phyloP scores from a whole-genome alignment of 257 asterid genomes.

The Buddleja alternifolia region DNA sequence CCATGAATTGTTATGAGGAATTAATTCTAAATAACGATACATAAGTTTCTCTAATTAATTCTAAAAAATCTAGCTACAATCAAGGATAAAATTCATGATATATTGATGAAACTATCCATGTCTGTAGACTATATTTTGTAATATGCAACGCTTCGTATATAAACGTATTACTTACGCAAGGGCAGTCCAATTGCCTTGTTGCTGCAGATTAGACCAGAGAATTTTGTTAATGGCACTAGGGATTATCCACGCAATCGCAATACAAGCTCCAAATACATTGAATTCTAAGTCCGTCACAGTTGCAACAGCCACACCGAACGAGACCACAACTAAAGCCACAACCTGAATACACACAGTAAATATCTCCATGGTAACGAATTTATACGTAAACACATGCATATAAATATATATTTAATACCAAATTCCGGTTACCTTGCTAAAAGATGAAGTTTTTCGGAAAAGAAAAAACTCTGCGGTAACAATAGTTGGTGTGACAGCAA shows the following conservation, averaged over 20 bases:
- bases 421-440: slow-evolving; percentile 48
- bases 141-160: no score
- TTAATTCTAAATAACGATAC: no score
- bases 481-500: slow-evolving; percentile 90
- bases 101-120: no score
- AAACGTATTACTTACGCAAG: slow-evolving; percentile 78
- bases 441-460: slow-evolving; percentile 55
- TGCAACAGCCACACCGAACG: slow-evolving; percentile 85
- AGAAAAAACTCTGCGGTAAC: slow-evolving; percentile 76
- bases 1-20: no score
- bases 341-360: slow-evolving; percentile 46
- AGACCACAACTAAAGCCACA: slow-evolving; percentile 64
- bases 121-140: no score
- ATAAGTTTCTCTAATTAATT: no score
- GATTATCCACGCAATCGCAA: slow-evolving; percentile 79
- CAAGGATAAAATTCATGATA: no score
- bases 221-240: slow-evolving; percentile 86
- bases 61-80: no score
- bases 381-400: background rate
- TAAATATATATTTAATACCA: no score
- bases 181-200: slow-evolving; percentile 89
- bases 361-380: background rate
- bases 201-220: slow-evolving; percentile 86
- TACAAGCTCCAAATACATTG: slow-evolving; percentile 75
- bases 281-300: slow-evolving; percentile 85